Evolutionary conservation across 129 eudicot genomes (phyloP), one percentile per base, ranked within the genome.

Genomic region (Chrysanthemum seticuspe): DNA sequence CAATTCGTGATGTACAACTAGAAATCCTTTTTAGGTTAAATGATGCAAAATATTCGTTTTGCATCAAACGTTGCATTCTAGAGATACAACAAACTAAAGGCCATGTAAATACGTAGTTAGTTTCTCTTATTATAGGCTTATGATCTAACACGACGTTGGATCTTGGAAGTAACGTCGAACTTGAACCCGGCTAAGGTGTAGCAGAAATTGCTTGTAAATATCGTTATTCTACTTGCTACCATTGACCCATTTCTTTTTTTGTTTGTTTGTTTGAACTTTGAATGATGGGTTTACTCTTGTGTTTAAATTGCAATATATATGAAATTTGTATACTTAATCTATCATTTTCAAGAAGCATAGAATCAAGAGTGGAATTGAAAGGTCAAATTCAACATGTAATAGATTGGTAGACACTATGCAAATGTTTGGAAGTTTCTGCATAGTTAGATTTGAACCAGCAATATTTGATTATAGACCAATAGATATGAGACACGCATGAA

Each of bases 1-100:
- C 1, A 86, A 94, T 80, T 86, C 97, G 51, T 93, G 58, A 83
- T 53, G 25, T 56, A 9, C 45, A 52, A 12, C 6, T 23, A 10
- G 15, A 10, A 25, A 62, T n/a, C 66, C 40, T 47, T 13, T 71
- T 19, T 67, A 47, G 34, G 47, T 21, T 7, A 19, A 11, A 11
- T 19, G 72, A 67, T 49, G 45, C 67, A 49, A 23, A 48, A 25
- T 23, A 11, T 13, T 23, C 13, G 44, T 60, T 60, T 23, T 25
- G 65, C n/a, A 18, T 55, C 27, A 56, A n/a, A 62, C 44, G 14
- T 29, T 27, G 4, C 71, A 3, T 23, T 10, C 2, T 51, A 36
- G 18, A 67, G 67, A 44, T 56, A 21, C 67, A 44, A 56, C 45
- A 21, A 48, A 75, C 18, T 23, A 44, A 27, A 9, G 13, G 18